Base-by-base conservation (phyloP, 2,329 filamentous ascomycete genomes). In the Colletotrichum sansevieriae region DNA sequence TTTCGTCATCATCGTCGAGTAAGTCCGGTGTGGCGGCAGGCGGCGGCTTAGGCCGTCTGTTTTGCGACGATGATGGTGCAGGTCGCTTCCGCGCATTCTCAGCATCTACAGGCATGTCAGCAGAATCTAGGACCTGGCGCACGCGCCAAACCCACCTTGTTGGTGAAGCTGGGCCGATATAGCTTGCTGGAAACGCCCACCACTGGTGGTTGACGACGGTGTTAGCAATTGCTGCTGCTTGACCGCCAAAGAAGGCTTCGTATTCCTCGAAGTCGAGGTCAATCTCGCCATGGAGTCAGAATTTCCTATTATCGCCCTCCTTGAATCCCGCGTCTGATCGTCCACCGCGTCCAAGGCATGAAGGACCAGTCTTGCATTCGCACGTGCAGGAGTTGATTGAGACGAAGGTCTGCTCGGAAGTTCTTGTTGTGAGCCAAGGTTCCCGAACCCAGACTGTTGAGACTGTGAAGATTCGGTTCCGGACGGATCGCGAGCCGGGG, bases 281-380 rank as follows among this genome's bases (percentile, higher is more conserved):
- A 85, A 74, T 54, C 79, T 79, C 33, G 82, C 83, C 84, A 87
- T 87, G 46, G 70, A 78, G 68, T 75, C 76, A 25, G 44, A 10
- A 12, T 62, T 46, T 46, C 29, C 49, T n/a, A 25, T 33, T 65
- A 35, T 41, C 46, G 58, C 58, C 51, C 63, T 58, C 44, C 67
- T 66, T 18, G 63, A 46, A 33, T 70, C 67, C 39, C 37, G 62
- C 55, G 47, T 33, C 51, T 41, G 41, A 22, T 52, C 44, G 35
- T 67, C 59, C 57, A 49, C 41, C 37, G 20, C 52, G 47, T 58
- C 54, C n/a, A 44, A 56, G 62, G 56, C 55, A 66, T 69, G 62
- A 18, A 44, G 49, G 25, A 47, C 37, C 29, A 41, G 33, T 44
- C 41, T 52, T 20, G 54, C 52, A 63, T 66, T 41, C 22, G 57